These are phyloP conservation scores for Scedosporium minutisporum DNA, from an alignment of 2,329 filamentous ascomycete genomes.

Conservation along the genomic window DNA sequence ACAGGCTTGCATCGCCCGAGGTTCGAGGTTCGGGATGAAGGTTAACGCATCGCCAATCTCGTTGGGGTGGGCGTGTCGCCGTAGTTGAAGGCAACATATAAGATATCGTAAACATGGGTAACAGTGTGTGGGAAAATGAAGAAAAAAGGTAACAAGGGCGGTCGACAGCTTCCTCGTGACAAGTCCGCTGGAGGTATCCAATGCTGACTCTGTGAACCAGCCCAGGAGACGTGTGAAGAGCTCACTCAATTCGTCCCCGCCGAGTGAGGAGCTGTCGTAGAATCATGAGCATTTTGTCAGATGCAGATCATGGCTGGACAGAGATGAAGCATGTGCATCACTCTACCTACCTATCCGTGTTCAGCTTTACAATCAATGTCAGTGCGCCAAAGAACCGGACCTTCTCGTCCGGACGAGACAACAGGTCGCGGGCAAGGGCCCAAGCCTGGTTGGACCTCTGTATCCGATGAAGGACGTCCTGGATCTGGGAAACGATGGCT, in stretches of 20 bases:
- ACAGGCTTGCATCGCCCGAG: constrained; percentile 21
- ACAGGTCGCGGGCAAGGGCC: constrained; percentile 70
- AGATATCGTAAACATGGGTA: constrained; percentile 54
- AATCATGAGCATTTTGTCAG: not conserved
- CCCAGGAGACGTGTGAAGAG: constrained; percentile 51
- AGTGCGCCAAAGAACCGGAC: constrained; percentile 87
- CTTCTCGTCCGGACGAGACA: constrained; percentile 59
- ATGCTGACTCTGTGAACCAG: constrained; percentile 50
- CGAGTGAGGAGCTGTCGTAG: constrained; percentile 34
- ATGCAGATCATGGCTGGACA: not conserved
- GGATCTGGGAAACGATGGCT: constrained; percentile 39
- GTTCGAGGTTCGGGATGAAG: not conserved
- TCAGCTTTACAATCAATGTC: constrained; percentile 89
- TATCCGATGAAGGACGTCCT: constrained; percentile 67
- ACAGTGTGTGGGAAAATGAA: constrained; percentile 62
- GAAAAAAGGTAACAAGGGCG: constrained; percentile 66
- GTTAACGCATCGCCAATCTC: not conserved
- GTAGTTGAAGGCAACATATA: constrained; percentile 30
- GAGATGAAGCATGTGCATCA: not conserved
- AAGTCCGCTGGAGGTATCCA: constrained; percentile 43
- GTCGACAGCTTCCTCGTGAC: constrained; percentile 67
- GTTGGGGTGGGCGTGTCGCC: not conserved
- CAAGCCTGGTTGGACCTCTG: constrained; percentile 77
- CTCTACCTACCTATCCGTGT: constrained; percentile 65
- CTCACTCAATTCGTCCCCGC: constrained; percentile 46